Conservation (phyloP, 306 rosid species). For the Cicer chorassanicum region DNA sequence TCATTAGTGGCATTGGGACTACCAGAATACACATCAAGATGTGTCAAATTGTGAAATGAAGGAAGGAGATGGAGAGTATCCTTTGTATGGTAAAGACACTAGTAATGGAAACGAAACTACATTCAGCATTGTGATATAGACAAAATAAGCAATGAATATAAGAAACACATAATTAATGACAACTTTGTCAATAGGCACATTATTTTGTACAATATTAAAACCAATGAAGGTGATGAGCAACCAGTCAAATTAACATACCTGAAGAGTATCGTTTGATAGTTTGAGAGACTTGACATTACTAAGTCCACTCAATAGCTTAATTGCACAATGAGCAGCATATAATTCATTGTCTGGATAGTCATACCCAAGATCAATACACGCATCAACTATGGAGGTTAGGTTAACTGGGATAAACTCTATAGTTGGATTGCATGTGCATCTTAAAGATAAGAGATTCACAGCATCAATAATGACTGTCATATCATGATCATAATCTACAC, state of each 20-base stretch:
- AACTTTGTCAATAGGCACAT: background rate
- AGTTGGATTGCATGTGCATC: background rate
- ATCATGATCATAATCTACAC: background rate
- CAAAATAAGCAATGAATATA: background rate
- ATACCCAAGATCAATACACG: background rate
- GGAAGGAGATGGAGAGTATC: background rate
- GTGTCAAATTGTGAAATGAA: slow-evolving; percentile 36
- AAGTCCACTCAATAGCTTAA: slow-evolving; percentile 31
- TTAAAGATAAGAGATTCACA: slow-evolving; percentile 26
- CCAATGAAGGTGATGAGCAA: background rate
- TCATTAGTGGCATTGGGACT: background rate
- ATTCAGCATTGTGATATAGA: background rate
- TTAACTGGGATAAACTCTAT: slow-evolving; percentile 4
- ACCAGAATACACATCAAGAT: background rate
- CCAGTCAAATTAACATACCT: slow-evolving; percentile 5
- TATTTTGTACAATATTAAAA: background rate
- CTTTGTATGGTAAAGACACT: background rate
- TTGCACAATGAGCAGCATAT: background rate
- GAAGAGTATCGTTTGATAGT: slow-evolving; percentile 13
- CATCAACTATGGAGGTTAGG: slow-evolving; percentile 29
- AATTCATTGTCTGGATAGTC: rapidly evolving
- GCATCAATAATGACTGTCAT: slow-evolving; percentile 21
- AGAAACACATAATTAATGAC: background rate
- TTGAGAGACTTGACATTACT: slow-evolving; percentile 18
- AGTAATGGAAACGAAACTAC: background rate